phyloP scores from a whole-genome alignment of 2,329 filamentous ascomycete species.

The Zasmidium angulare region DNA sequence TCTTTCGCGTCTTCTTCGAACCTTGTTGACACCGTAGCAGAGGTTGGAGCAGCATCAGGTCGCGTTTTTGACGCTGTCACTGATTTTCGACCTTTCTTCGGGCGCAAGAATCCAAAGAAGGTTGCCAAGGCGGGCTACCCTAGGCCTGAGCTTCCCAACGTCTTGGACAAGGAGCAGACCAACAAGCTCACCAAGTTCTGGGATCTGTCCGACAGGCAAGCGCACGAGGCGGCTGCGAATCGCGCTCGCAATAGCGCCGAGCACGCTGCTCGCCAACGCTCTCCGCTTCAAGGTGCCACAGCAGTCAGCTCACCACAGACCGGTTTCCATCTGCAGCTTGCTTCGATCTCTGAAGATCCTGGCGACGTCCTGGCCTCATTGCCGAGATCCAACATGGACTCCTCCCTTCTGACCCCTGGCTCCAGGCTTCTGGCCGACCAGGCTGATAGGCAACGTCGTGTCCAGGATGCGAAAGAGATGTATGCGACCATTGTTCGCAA shows the following conservation, averaged over 20 bases:
- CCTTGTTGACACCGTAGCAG: not conserved
- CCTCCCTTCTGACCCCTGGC: slow-evolving; percentile 28
- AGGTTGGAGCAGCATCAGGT: not conserved
- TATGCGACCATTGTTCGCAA: slow-evolving; percentile 63
- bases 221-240: not conserved
- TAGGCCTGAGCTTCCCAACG: slow-evolving; percentile 15
- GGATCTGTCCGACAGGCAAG: not conserved
- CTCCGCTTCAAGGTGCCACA: no score
- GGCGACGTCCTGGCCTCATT: not conserved
- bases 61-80: not conserved
- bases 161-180: slow-evolving; percentile 6
- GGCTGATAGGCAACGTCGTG: slow-evolving; percentile 18
- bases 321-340: not conserved
- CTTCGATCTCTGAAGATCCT: not conserved
- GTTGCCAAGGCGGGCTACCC: not conserved
- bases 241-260: not conserved
- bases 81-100: not conserved
- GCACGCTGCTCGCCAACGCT: no score
- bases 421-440: slow-evolving; percentile 19
- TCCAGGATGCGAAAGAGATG: slow-evolving; percentile 71
- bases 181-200: slow-evolving; percentile 7
- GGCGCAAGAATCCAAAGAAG: not conserved
- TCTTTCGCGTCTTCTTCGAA: no score
- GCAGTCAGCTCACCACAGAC: no score
- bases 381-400: slow-evolving; percentile 27